A percentile compares a stretch with the other conserved stretches of the same genome.
Evolutionary conservation across 768 basidiomycete species (phyloP).

Genomic region (Mycena metata): DNA sequence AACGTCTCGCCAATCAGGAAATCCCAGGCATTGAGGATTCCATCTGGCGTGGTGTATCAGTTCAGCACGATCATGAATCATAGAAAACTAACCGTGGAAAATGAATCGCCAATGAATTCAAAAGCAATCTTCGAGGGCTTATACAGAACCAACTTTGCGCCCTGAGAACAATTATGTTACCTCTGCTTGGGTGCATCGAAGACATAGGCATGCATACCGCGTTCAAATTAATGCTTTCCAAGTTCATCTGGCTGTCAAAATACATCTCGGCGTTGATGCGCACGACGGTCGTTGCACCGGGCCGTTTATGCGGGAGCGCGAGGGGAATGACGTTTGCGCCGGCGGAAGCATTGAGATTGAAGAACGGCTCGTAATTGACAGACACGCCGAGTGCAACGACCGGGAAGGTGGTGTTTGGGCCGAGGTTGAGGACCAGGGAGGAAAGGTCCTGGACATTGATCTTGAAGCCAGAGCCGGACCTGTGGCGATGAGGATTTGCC

Average conservation of each 20-base stretch:
- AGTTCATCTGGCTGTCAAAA: conserved; percentile 68
- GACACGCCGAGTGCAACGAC: conserved; percentile 61
- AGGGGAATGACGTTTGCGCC: conserved; percentile 61
- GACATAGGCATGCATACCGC: conserved; percentile 45
- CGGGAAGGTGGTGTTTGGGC: conserved; percentile 61
- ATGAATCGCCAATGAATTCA: conserved; percentile 70
- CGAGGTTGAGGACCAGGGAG: conserved; percentile 60
- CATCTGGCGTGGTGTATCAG: conserved; percentile 66
- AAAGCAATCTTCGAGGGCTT: conserved; percentile 59
- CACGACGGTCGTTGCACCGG: conserved; percentile 46
- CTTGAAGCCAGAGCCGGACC: conserved; percentile 69
- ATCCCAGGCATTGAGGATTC: conserved; percentile 70
- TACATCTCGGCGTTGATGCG: conserved; percentile 69
- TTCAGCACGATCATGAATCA: conserved; percentile 32
- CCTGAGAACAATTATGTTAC: conserved; percentile 46
- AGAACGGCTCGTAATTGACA: conserved; percentile 59
- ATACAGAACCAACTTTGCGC: conserved; percentile 61
- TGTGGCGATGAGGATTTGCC: conserved; percentile 35
- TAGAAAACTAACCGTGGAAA: conserved; percentile 60
- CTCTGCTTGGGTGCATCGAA: neutral
- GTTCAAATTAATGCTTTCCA: conserved; percentile 61
- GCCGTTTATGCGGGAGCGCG: conserved; percentile 4
- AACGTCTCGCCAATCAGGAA: conserved; percentile 64
- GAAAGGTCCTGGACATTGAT: conserved; percentile 58
- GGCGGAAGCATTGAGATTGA: conserved; percentile 58